These are phyloP conservation scores for Herpetomonas tarakana DNA, from an alignment of 208 protist genomes.

Conservation along the genomic window DNA sequence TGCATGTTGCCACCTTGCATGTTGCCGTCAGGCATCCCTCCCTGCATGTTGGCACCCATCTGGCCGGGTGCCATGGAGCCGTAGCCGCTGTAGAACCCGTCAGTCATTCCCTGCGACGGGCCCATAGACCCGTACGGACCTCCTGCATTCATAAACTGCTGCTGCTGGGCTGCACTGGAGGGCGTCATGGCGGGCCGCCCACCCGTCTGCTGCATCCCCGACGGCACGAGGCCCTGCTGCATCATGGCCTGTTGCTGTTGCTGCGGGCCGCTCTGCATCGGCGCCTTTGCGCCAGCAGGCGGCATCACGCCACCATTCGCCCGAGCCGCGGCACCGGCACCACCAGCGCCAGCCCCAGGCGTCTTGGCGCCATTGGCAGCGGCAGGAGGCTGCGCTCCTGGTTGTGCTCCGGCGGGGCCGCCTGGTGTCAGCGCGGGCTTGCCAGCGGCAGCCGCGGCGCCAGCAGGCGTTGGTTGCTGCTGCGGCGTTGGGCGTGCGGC, in stretches of 20 bases:
- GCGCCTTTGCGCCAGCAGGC: no score
- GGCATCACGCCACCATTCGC: no score
- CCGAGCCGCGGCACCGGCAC: no score
- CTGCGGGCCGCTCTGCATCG: background rate
- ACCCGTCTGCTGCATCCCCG: background rate
- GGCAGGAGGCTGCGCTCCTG: no score
- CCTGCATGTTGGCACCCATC: background rate
- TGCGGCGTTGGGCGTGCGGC: background rate
- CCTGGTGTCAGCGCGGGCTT: no score
- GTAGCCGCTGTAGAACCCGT: slow-evolving; percentile 3
- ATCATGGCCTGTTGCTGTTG: background rate
- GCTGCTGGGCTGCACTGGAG: no score
- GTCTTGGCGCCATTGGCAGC: no score
- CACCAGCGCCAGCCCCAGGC: no score
- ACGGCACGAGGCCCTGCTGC: background rate
- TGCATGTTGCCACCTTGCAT: background rate
- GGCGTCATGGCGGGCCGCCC: no score
- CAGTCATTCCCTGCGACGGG: slow-evolving; percentile 3
- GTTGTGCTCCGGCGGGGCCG: no score
- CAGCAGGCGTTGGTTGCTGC: no score
- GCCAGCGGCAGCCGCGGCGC: no score
- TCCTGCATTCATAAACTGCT: background rate
- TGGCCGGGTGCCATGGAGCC: slow-evolving; percentile 11
- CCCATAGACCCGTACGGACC: slow-evolving; percentile 4
- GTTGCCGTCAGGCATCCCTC: background rate